Conservation (phyloP, 345 rosid species). For the Populus alba region DNA sequence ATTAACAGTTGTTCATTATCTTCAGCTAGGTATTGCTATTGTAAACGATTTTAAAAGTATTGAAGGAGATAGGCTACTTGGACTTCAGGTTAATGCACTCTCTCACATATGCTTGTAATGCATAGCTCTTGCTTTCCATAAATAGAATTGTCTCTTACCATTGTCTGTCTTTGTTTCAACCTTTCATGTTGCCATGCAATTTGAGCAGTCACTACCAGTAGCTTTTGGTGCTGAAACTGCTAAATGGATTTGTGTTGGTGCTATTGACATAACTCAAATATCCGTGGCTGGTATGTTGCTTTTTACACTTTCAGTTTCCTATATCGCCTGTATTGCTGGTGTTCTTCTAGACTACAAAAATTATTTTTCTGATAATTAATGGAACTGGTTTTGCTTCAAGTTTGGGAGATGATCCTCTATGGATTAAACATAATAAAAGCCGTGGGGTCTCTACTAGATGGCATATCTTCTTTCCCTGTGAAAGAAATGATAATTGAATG, state of each 20-base stretch:
- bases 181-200: constrained; percentile 6
- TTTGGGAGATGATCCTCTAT: not conserved
- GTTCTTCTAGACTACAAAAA: not conserved
- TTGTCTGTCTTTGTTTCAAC: not conserved
- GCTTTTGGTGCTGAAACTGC: constrained; percentile 98
- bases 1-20: constrained; percentile 20
- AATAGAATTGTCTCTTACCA: not conserved
- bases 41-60: constrained; percentile 97
- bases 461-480: not conserved
- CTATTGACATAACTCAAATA: constrained; percentile 87
- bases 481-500: not conserved
- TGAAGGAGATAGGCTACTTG: constrained; percentile 94
- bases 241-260: constrained; percentile 99
- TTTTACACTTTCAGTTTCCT: not conserved
- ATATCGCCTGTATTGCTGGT: not conserved
- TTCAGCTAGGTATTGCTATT: constrained; percentile 87
- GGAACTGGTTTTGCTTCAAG: not conserved
- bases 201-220: constrained; percentile 85
- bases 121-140: constrained; percentile 9
- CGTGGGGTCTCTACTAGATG: not conserved
- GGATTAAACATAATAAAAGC: not conserved
- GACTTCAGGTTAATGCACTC: constrained; percentile 62
- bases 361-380: not conserved
- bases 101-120: not conserved
- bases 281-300: constrained; percentile 74